Conservation (phyloP, 2,329 filamentous ascomycete genomes). For the Pyrenochaeta sp. region DNA sequence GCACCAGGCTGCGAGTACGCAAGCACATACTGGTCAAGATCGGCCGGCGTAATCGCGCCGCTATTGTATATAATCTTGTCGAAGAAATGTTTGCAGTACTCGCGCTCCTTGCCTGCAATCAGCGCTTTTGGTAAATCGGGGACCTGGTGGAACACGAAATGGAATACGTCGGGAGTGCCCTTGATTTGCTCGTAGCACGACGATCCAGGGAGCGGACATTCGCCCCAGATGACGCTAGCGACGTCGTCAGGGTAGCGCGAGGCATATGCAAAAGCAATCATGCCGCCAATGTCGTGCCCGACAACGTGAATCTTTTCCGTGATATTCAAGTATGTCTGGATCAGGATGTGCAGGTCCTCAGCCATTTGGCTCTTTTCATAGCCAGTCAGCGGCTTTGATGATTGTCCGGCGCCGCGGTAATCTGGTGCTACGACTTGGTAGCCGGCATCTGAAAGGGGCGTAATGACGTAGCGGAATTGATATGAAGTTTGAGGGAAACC, state of each 20-base stretch:
- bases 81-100: conserved; percentile 20
- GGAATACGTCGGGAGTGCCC: neutral
- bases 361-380: conserved; percentile 55
- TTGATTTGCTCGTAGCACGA: neutral
- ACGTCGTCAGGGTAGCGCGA: conserved; percentile 45
- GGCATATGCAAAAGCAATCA: conserved; percentile 57
- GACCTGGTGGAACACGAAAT: neutral
- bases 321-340: conserved; percentile 41
- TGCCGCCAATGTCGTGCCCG: conserved; percentile 60
- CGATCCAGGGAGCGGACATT: neutral
- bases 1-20: conserved; percentile 40
- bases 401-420: conserved; percentile 52
- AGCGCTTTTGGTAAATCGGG: conserved; percentile 23
- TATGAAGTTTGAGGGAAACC: conserved; percentile 60
- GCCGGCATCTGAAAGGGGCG: conserved; percentile 43
- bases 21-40: conserved; percentile 1
- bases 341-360: conserved; percentile 48
- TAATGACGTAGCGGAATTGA: conserved; percentile 47
- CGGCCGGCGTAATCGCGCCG: conserved; percentile 5
- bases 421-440: conserved; percentile 54
- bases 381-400: conserved; percentile 47
- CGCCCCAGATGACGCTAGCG: conserved; percentile 37
- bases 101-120: conserved; percentile 16
- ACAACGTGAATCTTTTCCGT: conserved; percentile 53
- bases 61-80: conserved; percentile 13